These are phyloP conservation scores for Poteriospumella lacustris DNA, from an alignment of 108 stramenopile genomes.

Conservation along the genomic window DNA sequence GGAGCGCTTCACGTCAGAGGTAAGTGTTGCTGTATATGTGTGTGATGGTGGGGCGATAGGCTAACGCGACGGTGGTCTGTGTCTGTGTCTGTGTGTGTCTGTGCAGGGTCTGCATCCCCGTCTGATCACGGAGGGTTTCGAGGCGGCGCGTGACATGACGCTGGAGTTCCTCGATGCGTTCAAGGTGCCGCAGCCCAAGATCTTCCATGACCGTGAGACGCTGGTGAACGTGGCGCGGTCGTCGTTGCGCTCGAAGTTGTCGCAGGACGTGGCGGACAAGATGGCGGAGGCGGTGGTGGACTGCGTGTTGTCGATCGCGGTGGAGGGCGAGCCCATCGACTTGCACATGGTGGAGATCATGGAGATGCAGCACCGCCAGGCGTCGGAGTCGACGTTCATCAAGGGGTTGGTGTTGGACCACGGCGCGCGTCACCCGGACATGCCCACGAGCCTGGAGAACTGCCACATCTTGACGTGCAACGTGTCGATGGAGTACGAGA, in stretches of 20 bases:
- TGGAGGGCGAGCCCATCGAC: constrained; percentile 65
- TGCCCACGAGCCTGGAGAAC: constrained; percentile 85
- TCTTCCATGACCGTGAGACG: constrained; percentile 74
- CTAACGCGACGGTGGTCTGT: too few species aligned
- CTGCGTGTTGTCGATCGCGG: constrained; percentile 59
- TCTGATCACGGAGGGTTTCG: constrained; percentile 90
- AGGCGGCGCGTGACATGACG: constrained; percentile 77
- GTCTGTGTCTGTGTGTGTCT: too few species aligned
- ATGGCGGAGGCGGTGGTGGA: constrained; percentile 80
- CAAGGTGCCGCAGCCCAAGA: constrained; percentile 48
- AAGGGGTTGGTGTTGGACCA: constrained; percentile 98
- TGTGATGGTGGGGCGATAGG: too few species aligned
- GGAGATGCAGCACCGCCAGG: constrained; percentile 80
- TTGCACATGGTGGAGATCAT: constrained; percentile 96
- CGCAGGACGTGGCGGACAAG: constrained; percentile 67
- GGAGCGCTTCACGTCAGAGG: constrained; percentile 64
- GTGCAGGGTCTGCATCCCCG: constrained; percentile 97
- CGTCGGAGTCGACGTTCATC: constrained; percentile 73
- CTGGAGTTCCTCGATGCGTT: constrained; percentile 74
- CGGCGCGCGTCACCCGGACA: constrained; percentile 96
- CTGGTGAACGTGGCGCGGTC: constrained; percentile 76
- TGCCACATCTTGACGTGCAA: constrained; percentile 96
- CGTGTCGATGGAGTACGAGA: constrained; percentile 97
- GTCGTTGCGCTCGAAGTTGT: constrained; percentile 86
- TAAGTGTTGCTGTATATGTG: too few species aligned